Evolutionary conservation across 768 basidiomycete species (phyloP), one percentile per base, ranked within the genome.

Genomic region (Rubroboletus pulcherrimus): DNA sequence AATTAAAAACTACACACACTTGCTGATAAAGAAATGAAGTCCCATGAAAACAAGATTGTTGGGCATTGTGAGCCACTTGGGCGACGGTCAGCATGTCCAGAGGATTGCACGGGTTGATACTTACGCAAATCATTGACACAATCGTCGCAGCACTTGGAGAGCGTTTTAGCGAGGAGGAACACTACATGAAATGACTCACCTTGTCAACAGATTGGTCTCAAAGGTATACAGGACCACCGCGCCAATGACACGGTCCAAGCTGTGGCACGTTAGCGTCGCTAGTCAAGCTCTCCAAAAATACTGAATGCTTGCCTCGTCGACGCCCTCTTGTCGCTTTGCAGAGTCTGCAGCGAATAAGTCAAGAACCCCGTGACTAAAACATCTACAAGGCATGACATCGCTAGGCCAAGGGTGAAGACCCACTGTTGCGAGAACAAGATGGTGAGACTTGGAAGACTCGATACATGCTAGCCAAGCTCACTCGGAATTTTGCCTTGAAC

Each of bases 11-110:
- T 15, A 62, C 75, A 48, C 52, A 80, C 79, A 62, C 67, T 83
- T 83, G 61, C 76, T 73, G 52, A 83, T 82, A 24, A 81, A 71
- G 56, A 82, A 78, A 61, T 82, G 78, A 5, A 83, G 58, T 2
- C 75, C 81, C 77, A 80, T 73, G 60, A 81, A 82, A 10, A 82
- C 67, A 5, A 82, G 72, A 55, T 81, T 80, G 14, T 64, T 55
- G 6, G 77, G 75, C 71, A 80, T 75, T 8, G 66, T 56, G 14
- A 81, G 58, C 81, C 81, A 82, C 81, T 71, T 54, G 5, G 26
- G 11, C 4, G 9, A 49, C 0, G 4, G 29, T 57, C 50, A 53
- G 44, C 31, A 49, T 10, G 15, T 12, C 15, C 11, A 39, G 1
- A 47, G 19, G 12, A 26, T 14, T 4, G 12, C n/a, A 15, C 4